Base-by-base conservation (phyloP, 371 early-diverging fungal species). In the Rhizopus arrhizus region DNA sequence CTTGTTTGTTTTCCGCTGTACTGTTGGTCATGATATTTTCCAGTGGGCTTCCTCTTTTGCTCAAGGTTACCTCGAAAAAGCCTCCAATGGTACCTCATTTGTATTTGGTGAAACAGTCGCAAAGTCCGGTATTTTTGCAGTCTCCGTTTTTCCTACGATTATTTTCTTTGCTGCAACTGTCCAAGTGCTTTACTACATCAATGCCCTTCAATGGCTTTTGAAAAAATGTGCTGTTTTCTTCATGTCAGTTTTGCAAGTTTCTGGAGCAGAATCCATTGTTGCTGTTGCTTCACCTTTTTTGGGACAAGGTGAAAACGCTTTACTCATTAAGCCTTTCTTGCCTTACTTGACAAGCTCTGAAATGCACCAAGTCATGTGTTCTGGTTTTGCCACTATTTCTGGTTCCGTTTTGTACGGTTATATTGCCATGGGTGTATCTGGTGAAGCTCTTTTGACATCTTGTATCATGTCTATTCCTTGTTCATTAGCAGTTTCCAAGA, bases 401-500 rank as follows among this genome's bases (percentile, higher is more conserved):
- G 96, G 96, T n/a, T 92, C 94, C n/a, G 90, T 91, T n/a, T 72
- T 95, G 35, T 81, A 88, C 58, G 90, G 85, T 28, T 89, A 89
- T 62, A 75, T 90, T 64, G 70, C 82, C 4, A 75, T 91, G 72
- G 89, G 89, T 45, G 85, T 88, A 3, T 78, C 84, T 53, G 80
- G 89, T 28, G 75, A 85, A 41, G 82, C 86, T 34, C 65, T 92
- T 9, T 77, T 92, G 66, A 93, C 95, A 2, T 86, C 92, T 3
- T 95, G 94, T 70, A 82, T 95, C 82, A 95, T 95, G 95, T 95
- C 96, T 12, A 88, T 94, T 46, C 96, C 96, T 1, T 90, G 92
- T 69, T 89, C 92, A 4, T 70, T 95, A 36, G 87, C 91, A 29
- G 81, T 95, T 46, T 91, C 92, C n/a, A 73, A 73, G 57, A 70